A percentile compares a stretch with the other conserved stretches of the same genome.
Conservation (phyloP, 805 yeast species). For the Metschnikowia drakensbergensis region DNA sequence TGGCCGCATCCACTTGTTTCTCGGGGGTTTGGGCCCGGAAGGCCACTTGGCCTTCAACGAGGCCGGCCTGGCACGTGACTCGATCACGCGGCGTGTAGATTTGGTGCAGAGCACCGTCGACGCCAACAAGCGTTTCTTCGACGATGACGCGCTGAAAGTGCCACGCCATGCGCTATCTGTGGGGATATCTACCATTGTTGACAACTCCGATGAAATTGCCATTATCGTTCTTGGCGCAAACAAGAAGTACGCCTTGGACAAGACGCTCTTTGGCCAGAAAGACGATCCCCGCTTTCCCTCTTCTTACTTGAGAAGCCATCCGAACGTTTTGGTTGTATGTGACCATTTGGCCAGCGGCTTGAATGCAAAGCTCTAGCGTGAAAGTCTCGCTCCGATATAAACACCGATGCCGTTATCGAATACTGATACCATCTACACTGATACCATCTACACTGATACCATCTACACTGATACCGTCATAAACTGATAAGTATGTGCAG, state of each 20-base stretch:
- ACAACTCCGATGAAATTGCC: conserved; percentile 50
- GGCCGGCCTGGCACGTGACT: conserved; percentile 45
- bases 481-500: too few species aligned
- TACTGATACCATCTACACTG: too few species aligned
- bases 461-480: too few species aligned
- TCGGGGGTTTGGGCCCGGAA: conserved; percentile 60
- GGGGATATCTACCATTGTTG: conserved; percentile 55
- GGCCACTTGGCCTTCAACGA: conserved; percentile 63
- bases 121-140: conserved; percentile 54
- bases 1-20: conserved; percentile 50
- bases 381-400: too few species aligned
- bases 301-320: conserved; percentile 46
- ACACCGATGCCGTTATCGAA: too few species aligned
- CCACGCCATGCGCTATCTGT: conserved; percentile 52
- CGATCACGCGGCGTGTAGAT: conserved; percentile 44
- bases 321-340: conserved; percentile 42
- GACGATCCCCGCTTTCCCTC: conserved; percentile 45
- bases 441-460: too few species aligned
- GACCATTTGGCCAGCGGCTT: conserved; percentile 48
- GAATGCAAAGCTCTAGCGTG: conserved; percentile 27
- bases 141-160: conserved; percentile 42
- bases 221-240: conserved; percentile 48
- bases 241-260: conserved; percentile 45
- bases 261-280: conserved; percentile 38
- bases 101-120: conserved; percentile 48